These are phyloP conservation scores for Oleoguttula mirabilis DNA, from an alignment of 495 filamentous ascomycete genomes.

Conservation along the genomic window DNA sequence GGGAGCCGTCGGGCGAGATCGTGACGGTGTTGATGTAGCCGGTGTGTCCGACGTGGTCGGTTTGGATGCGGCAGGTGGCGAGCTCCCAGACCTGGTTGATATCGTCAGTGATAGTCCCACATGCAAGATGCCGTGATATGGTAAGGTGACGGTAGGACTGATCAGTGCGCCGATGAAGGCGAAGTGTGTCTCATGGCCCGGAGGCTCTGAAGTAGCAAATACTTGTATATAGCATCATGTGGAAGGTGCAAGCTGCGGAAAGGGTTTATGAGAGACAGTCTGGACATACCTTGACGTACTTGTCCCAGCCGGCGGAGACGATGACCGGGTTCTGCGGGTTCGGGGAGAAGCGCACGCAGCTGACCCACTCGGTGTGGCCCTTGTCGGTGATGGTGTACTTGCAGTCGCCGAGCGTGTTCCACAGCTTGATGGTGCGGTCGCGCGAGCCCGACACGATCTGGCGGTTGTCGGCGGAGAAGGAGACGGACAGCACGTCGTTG, in stretches of 20 bases:
- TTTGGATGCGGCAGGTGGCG: conserved; percentile 96
- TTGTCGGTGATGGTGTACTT: conserved; percentile 99
- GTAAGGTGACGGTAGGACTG: conserved; percentile 6
- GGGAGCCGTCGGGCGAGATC: conserved; percentile 98
- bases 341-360: conserved; percentile 97
- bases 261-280: conserved; percentile 15
- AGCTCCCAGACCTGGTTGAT: conserved; percentile 88
- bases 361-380: conserved; percentile 99
- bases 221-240: conserved; percentile 91
- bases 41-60: conserved; percentile 98
- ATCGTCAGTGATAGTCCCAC: conserved; percentile 3
- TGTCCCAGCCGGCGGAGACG: conserved; percentile 98
- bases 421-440: conserved; percentile 98
- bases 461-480: conserved; percentile 99
- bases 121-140: background rate
- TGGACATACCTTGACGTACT: conserved; percentile 92
- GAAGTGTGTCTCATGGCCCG: conserved; percentile 88
- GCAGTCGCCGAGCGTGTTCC: conserved; percentile 99
- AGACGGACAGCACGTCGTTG: conserved; percentile 98
- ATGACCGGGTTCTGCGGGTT: conserved; percentile 99
- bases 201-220: conserved; percentile 99
- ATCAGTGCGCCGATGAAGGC: conserved; percentile 81
- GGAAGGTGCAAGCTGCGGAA: conserved; percentile 29
- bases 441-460: conserved; percentile 99
- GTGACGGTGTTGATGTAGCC: conserved; percentile 99